Base-by-base conservation (phyloP, 495 filamentous ascomycete species). In the Aspergillus incahuasiensis region DNA sequence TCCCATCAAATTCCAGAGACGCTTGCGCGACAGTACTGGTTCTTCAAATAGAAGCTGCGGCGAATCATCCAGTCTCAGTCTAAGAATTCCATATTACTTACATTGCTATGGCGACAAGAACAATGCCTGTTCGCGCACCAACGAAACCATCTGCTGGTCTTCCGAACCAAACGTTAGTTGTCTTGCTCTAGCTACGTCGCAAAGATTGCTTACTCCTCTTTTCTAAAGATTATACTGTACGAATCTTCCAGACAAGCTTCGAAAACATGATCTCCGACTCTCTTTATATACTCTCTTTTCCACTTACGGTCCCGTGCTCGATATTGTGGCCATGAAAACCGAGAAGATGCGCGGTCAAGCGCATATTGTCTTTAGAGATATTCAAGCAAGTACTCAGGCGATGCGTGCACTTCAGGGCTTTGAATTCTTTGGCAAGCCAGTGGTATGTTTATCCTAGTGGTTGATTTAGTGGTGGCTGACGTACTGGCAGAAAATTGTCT, bases 271-370 rank as follows among this genome's bases (percentile, higher is more conserved):
- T 65, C 76, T 97, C 12, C 82, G 88, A 41, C 85, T 87, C 8
- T 84, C 85, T 12, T 83, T 99, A 7, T 97, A 97, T 73, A 89
- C 88, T 61, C 83, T 97, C 15, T 99, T 97, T 65, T 87, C 89
- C 11, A 96, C 91, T 25, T 92, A 97, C 68, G 95, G 95, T 19
- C 84, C 89, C 8, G 88, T 99, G 13, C 82, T 99, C 46, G 94
- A 97, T 65, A 85, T 99, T n/a, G 88, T 95, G 30, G 87, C 89
- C 30, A 77, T 96, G 63, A 91, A 89, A 71, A 94, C 89, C 0
- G 76, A 75, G 63, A 91, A 91, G 72, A 92, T 96, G 87, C 88
- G 95, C 34, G 94, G 94, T 2, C 94, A 97, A 69, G 95, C 94
- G 48, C 92, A 97, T 65, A 77, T 99, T 44, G 89, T 92, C 3